Conservation (phyloP, 2,329 filamentous ascomycete species). For the Erysiphe pisi region DNA sequence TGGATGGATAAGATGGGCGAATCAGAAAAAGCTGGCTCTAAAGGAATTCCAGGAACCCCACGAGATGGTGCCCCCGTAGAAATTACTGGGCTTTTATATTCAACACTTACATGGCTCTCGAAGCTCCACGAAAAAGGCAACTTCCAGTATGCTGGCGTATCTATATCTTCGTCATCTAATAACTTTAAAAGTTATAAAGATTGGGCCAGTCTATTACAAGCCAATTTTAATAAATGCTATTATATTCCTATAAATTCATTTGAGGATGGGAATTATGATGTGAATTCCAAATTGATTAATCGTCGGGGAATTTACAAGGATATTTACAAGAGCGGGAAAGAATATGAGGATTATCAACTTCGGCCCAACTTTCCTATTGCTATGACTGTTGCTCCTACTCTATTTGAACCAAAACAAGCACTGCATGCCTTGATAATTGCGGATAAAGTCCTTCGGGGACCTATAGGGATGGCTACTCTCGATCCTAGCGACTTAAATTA, state of each 20-base stretch:
- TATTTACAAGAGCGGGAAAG: constrained; percentile 82
- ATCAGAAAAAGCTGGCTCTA: constrained; percentile 76
- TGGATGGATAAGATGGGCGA: constrained; percentile 99
- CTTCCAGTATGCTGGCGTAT: constrained; percentile 65
- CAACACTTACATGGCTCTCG: constrained; percentile 70
- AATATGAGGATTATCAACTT: constrained; percentile 96
- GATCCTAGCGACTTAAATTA: constrained; percentile 91
- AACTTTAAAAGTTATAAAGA: constrained; percentile 56
- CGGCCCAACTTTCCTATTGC: constrained; percentile 89
- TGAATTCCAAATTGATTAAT: constrained; percentile 71
- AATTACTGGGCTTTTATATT: constrained; percentile 89
- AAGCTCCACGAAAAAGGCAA: constrained; percentile 55
- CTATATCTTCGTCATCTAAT: constrained; percentile 44
- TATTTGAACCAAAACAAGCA: constrained; percentile 72
- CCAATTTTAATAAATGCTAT: constrained; percentile 86
- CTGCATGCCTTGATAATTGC: constrained; percentile 68
- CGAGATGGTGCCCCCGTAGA: constrained; percentile 91
- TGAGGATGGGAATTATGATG: constrained; percentile 66
- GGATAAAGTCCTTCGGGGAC: constrained; percentile 69
- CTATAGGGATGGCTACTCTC: constrained; percentile 88
- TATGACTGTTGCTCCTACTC: constrained; percentile 82
- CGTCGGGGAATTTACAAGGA: constrained; percentile 98
- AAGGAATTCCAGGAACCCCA: constrained; percentile 90
- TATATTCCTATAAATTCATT: constrained; percentile 61
- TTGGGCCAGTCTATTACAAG: constrained; percentile 71